Evolutionary conservation across 176 grass and related monocot genomes (phyloP).

Genomic region (Triticum dicoccoides): DNA sequence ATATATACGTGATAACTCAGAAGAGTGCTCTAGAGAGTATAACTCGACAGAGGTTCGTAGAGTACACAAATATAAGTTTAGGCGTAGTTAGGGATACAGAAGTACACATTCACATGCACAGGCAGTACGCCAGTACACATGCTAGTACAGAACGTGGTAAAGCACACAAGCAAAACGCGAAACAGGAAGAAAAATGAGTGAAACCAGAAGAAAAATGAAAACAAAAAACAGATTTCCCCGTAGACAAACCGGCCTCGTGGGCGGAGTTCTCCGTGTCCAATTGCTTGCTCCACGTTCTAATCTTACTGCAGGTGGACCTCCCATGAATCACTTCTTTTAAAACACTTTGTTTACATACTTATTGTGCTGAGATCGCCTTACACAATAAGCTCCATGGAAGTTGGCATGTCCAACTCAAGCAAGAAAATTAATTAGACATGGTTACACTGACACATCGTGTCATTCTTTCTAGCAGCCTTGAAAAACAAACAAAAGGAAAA

Average conservation of each 20-base stretch:
- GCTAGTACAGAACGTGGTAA: too few relatives aligned
- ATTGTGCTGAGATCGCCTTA: not conserved
- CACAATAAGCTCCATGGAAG: not conserved
- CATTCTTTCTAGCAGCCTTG: not conserved
- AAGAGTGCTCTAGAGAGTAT: not conserved
- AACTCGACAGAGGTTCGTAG: not conserved
- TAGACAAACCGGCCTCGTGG: too few relatives aligned
- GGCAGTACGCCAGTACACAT: too few relatives aligned
- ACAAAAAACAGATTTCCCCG: too few relatives aligned
- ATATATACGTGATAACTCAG: not conserved
- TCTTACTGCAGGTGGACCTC: not conserved
- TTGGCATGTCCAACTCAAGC: constrained; percentile 6
- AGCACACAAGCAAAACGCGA: too few relatives aligned
- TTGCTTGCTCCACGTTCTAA: too few relatives aligned
- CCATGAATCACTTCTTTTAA: not conserved
- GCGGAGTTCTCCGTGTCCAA: too few relatives aligned
- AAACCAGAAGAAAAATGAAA: too few relatives aligned
- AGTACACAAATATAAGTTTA: not conserved
- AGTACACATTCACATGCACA: not conserved
- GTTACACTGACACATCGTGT: not conserved
- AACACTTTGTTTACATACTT: not conserved
- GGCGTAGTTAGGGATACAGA: not conserved
- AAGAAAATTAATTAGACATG: not conserved
- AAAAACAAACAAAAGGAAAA: not conserved
- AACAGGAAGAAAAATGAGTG: too few relatives aligned